A percentile compares a stretch with the other conserved stretches of the same genome.
phyloP scores from a whole-genome alignment of 2,329 filamentous ascomycete species.

The Chrysoporthe puriensis region DNA sequence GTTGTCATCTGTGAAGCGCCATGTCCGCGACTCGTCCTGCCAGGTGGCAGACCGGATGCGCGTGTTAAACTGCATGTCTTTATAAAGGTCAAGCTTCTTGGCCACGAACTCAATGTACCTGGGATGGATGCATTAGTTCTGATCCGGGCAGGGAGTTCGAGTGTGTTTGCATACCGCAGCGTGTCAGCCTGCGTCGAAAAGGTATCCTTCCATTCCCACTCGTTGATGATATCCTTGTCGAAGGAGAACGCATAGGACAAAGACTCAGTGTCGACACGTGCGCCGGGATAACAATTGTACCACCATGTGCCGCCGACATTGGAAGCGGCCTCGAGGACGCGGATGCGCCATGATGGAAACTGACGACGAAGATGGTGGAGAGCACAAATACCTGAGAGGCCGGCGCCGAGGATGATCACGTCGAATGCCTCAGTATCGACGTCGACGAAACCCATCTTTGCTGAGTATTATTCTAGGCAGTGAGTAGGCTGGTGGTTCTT shows the following conservation, averaged over 20 bases:
- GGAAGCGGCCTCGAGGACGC: conserved; percentile 12
- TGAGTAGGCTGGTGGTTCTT: too few relatives aligned
- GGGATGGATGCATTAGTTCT: not conserved
- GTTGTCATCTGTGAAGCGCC: conserved; percentile 2
- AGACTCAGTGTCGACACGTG: conserved; percentile 50
- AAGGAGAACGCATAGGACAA: conserved; percentile 50
- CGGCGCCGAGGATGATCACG: conserved; percentile 37
- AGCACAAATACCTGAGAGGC: conserved; percentile 39
- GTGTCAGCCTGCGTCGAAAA: conserved; percentile 42
- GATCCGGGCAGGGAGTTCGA: not conserved
- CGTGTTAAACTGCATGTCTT: conserved; percentile 12
- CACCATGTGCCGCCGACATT: conserved; percentile 15
- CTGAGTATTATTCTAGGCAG: too few relatives aligned
- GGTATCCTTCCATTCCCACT: conserved; percentile 45
- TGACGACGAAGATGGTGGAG: not conserved
- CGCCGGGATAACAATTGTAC: conserved; percentile 48
- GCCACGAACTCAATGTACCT: conserved; percentile 43
- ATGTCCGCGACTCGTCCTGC: conserved; percentile 5
- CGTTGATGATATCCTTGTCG: conserved; percentile 45
- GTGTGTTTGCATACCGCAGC: conserved; percentile 29
- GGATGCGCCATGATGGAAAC: not conserved
- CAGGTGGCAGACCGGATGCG: conserved; percentile 10
- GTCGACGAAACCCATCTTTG: conserved; percentile 7
- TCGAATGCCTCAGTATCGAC: conserved; percentile 7
- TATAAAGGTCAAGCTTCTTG: conserved; percentile 36